Evolutionary conservation across 73 alveolate genomes (phyloP).

Genomic region (Breviolum minutum): DNA sequence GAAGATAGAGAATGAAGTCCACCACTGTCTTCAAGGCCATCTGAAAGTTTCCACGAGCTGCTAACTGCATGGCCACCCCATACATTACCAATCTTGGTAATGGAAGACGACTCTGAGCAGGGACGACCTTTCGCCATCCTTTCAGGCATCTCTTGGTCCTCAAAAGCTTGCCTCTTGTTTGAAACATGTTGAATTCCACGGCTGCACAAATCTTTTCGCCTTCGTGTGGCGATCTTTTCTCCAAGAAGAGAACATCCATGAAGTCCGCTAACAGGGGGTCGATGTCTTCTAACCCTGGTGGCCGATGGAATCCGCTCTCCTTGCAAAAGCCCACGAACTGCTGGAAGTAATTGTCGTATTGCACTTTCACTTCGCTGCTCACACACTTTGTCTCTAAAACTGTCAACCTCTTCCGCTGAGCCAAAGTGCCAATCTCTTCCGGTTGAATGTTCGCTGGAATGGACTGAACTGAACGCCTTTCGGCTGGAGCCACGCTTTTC

Average conservation of each 20-base stretch:
- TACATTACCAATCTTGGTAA: background rate
- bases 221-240: background rate
- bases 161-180: background rate
- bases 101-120: background rate
- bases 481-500: too few relatives aligned
- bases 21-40: background rate
- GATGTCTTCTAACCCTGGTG: background rate
- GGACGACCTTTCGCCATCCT: slow-evolving; percentile 1
- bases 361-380: background rate
- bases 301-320: background rate
- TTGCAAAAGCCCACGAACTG: background rate
- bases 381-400: background rate
- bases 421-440: background rate
- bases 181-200: background rate
- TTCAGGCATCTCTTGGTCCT: background rate
- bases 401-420: background rate
- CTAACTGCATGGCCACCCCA: background rate
- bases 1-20: slow-evolving; percentile 1
- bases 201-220: background rate
- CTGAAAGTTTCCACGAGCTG: background rate
- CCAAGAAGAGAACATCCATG: background rate
- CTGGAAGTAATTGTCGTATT: background rate
- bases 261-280: slow-evolving; percentile 9
- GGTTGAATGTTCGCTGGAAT: background rate
- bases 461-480: background rate